Evolutionary conservation across 1,284 basidiomycete species (phyloP), one percentile per base, ranked within the genome.

Genomic region (Cryptococcus deneoformans): DNA sequence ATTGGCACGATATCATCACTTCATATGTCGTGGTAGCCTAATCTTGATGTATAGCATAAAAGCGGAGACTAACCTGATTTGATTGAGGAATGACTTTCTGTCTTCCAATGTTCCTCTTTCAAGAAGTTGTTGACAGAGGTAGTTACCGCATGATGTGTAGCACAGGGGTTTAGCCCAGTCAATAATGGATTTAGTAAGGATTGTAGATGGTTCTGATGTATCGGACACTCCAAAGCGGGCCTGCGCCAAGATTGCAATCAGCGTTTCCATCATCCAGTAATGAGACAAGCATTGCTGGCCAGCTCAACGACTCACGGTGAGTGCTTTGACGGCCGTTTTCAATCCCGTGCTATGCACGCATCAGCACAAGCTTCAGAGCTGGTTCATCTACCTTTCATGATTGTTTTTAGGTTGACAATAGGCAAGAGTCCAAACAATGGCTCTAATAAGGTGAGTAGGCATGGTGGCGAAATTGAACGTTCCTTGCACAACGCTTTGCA

Each of bases 61-160:
- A 20, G 40, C 6, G 54, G n/a, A n/a, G 35, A 58, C 68, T 51
- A 43, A 73, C 73, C 67, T 58, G 39, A 75, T 72, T 34, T 63
- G 60, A 20, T 65, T 61, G 57, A 75, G 68, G 38, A 75, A 75
- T 16, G 59, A 60, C 48, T 64, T 53, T 59, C 69, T 72, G 53
- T 75, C 73, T 43, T 66, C 62, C 5, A 57, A 46, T 2, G 65
- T 63, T 1, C 68, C 70, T 49, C 67, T 64, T 40, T 75, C 73
- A 7, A 75, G 64, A 36, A 75, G 62, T 56, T 75, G 73, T 47
- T 75, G 73, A 55, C 73, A 75, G 12, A 75, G 67, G 50, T 75
- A 73, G 54, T 75, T 75, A 24, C 73, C 73, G 46, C 70, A 73
- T 36, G 72, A 71, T 11, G 72, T 73, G 51, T 64, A 71, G 58